phyloP scores from a whole-genome alignment of 192 early-diverging fungal genomes.

The Piromyces sp. region DNA sequence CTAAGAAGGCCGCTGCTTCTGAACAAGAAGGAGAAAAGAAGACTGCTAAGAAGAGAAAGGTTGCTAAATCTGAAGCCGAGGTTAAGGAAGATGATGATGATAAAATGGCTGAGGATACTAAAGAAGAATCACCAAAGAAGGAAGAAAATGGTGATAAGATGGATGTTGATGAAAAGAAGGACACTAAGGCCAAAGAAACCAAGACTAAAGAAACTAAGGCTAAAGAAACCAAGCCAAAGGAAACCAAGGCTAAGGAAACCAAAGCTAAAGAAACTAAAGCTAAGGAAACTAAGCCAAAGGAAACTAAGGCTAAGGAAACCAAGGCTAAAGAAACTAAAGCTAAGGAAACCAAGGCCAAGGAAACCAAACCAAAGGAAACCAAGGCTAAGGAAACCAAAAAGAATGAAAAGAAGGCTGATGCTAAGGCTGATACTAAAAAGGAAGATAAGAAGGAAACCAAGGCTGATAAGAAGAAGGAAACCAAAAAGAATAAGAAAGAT shows the following conservation, averaged over 20 bases:
- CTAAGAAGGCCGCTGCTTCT: background rate
- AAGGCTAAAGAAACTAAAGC: background rate
- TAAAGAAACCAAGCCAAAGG: too few relatives aligned
- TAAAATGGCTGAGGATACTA: background rate
- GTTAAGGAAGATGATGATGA: background rate
- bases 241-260: too few relatives aligned
- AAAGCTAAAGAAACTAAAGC: background rate
- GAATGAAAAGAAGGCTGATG: background rate
- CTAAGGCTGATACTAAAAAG: background rate
- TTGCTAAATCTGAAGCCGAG: background rate
- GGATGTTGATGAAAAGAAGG: too few relatives aligned
- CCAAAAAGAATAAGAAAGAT: background rate
- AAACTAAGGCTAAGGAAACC: background rate
- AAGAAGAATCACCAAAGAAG: too few relatives aligned
- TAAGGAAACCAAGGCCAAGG: background rate
- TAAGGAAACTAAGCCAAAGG: background rate
- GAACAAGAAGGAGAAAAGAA: background rate
- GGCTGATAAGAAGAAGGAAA: background rate
- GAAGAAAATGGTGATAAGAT: too few relatives aligned
- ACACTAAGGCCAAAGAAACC: too few relatives aligned
- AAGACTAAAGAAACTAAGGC: too few relatives aligned
- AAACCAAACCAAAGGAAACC: too few relatives aligned
- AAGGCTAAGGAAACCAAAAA: too few relatives aligned
- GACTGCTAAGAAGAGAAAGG: background rate
- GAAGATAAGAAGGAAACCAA: background rate